phyloP scores from a whole-genome alignment of 495 filamentous ascomycete genomes.

The Paragyromitra xinjiangensis region DNA sequence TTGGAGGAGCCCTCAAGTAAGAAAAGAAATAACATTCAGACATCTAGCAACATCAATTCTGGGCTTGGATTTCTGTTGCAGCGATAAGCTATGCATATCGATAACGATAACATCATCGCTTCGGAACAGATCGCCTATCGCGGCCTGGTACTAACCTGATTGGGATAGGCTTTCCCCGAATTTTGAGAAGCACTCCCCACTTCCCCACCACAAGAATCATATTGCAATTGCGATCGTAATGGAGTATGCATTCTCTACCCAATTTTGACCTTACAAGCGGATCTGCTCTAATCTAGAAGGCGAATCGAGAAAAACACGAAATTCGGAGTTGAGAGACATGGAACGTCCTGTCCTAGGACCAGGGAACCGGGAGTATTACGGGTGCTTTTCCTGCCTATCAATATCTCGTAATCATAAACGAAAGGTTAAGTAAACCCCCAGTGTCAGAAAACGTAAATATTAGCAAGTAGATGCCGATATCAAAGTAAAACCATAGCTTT shows the following conservation, averaged over 20 bases:
- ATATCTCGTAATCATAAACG: background rate
- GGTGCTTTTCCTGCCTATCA: background rate
- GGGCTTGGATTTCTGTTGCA: background rate
- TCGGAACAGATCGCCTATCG: background rate
- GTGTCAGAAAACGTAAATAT: background rate
- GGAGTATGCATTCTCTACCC: background rate
- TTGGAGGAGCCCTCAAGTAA: background rate
- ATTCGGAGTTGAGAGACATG: no score
- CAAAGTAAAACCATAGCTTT: background rate
- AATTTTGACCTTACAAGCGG: background rate
- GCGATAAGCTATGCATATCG: conserved; percentile 1
- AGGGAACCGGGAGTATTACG: background rate
- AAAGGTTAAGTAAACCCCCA: background rate
- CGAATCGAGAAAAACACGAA: background rate
- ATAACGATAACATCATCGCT: conserved; percentile 11
- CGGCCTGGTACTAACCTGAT: background rate
- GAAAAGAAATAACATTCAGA: background rate
- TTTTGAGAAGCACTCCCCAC: background rate
- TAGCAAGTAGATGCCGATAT: background rate
- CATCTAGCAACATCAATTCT: background rate
- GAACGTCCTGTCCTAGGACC: background rate
- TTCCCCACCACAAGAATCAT: background rate
- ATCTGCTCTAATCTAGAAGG: background rate
- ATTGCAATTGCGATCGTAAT: background rate
- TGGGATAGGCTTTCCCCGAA: background rate